A percentile compares a stretch with the other conserved stretches of the same genome.
Evolutionary conservation across 768 basidiomycete genomes (phyloP).

Genomic region (Serendipita vermifera): DNA sequence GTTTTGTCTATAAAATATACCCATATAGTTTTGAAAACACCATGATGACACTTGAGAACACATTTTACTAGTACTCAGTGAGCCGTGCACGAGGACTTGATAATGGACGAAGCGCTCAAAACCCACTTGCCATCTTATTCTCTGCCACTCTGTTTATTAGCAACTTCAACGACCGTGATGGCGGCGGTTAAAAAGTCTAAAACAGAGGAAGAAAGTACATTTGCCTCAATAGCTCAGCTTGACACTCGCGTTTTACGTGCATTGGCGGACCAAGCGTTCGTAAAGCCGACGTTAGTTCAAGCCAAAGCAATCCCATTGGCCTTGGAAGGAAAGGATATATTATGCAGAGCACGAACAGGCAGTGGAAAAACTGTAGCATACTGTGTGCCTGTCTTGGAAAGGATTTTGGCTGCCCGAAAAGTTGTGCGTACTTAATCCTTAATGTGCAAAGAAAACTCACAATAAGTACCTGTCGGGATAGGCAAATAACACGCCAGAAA

Average conservation of each 20-base stretch:
- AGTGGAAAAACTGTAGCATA: conserved; percentile 97
- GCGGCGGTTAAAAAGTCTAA: too few species aligned
- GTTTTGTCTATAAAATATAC: too few species aligned
- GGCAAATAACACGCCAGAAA: conserved; percentile 28
- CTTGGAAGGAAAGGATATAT: conserved; percentile 76
- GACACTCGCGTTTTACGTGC: conserved; percentile 78
- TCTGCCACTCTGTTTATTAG: too few species aligned
- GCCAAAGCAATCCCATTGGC: conserved; percentile 85
- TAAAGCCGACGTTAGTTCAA: conserved; percentile 85
- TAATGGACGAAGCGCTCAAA: too few species aligned
- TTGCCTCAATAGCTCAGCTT: conserved; percentile 53
- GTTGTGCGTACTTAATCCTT: conserved; percentile 37
- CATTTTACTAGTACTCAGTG: too few species aligned
- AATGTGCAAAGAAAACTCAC: not conserved
- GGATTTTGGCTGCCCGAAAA: conserved; percentile 61
- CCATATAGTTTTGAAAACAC: too few species aligned
- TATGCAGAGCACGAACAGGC: conserved; percentile 88
- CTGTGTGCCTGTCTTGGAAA: conserved; percentile 81
- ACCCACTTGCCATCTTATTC: too few species aligned
- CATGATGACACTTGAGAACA: too few species aligned
- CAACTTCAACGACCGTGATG: too few species aligned
- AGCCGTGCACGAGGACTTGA: too few species aligned
- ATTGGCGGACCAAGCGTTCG: conserved; percentile 80
- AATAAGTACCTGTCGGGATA: conserved; percentile 25
- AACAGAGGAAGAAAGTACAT: too few species aligned